Percentiles rank a stretch among this genome's conserved stretches.
Conservation (phyloP, 2,329 filamentous ascomycete species). For the Hymenoscyphus infarciens region DNA sequence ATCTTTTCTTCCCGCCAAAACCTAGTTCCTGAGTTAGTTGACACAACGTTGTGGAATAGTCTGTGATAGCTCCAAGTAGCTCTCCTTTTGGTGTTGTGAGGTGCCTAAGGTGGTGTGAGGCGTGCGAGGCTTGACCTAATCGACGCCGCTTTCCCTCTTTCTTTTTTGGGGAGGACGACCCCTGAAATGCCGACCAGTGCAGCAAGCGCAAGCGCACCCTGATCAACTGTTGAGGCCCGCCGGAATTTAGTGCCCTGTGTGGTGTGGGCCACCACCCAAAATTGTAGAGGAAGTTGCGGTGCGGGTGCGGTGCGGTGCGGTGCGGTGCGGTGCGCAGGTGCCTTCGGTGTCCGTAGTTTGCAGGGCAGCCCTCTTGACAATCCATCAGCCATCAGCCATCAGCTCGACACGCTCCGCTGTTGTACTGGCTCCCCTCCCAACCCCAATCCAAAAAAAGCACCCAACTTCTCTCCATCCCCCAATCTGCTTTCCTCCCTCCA, state of each 20-base stretch:
- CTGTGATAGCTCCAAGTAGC: not conserved
- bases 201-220: not conserved
- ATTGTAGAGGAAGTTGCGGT: conserved; percentile 5
- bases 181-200: conserved; percentile 5
- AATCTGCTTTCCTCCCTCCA: not conserved
- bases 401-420: conserved; percentile 12
- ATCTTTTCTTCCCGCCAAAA: not conserved
- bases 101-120: too few species aligned
- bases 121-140: not conserved
- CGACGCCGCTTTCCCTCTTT: not conserved
- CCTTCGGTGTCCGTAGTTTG: conserved; percentile 9
- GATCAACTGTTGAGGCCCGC: conserved; percentile 1
- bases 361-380: not conserved
- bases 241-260: too few species aligned
- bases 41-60: not conserved
- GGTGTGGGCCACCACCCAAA: conserved; percentile 1
- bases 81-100: too few species aligned
- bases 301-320: too few species aligned
- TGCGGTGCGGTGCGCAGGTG: too few species aligned
- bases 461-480: not conserved
- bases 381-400: conserved; percentile 13
- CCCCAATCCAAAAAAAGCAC: not conserved
- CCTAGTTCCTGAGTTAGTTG: not conserved
- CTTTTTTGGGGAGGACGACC: not conserved
- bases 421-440: not conserved